phyloP scores from a whole-genome alignment of 495 filamentous ascomycete genomes.

The Aspergillus incahuasiensis region DNA sequence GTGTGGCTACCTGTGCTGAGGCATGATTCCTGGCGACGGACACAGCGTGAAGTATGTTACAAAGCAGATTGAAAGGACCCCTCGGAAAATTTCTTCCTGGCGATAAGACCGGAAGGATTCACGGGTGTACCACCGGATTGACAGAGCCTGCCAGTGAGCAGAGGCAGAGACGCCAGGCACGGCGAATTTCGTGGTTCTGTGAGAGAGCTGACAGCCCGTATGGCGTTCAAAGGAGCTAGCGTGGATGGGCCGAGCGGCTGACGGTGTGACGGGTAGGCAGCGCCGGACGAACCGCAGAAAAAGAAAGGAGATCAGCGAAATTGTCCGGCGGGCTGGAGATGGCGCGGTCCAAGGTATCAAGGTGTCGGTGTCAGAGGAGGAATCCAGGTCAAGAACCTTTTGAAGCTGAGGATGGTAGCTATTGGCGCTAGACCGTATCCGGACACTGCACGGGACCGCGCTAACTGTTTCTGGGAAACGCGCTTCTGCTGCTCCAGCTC shows the following conservation, averaged over 20 bases:
- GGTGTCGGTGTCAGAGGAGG: background rate
- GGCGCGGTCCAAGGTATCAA: background rate
- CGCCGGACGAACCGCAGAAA: constrained; percentile 12
- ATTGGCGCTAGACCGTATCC: constrained; percentile 9
- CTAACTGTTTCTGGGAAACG: constrained; percentile 10
- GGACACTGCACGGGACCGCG: background rate
- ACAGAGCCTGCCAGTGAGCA: background rate
- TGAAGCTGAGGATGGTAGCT: background rate
- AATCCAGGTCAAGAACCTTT: background rate
- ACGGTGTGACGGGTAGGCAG: constrained; percentile 7
- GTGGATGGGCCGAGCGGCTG: background rate
- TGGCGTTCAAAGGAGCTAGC: background rate
- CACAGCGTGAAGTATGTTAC: background rate
- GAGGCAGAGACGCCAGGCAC: background rate
- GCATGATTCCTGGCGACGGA: background rate
- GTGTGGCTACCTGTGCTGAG: background rate
- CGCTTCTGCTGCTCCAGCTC: background rate
- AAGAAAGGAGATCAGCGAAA: constrained; percentile 10
- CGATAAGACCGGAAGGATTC: constrained; percentile 11
- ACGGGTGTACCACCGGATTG: constrained; percentile 13
- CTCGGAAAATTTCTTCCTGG: constrained; percentile 13
- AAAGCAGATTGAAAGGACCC: constrained; percentile 7
- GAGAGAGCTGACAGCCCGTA: background rate
- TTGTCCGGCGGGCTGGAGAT: constrained; percentile 7
- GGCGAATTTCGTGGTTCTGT: constrained; percentile 7